These are phyloP conservation scores for Flaveria trinervia DNA, from an alignment of 129 eudicot species.

Conservation along the genomic window DNA sequence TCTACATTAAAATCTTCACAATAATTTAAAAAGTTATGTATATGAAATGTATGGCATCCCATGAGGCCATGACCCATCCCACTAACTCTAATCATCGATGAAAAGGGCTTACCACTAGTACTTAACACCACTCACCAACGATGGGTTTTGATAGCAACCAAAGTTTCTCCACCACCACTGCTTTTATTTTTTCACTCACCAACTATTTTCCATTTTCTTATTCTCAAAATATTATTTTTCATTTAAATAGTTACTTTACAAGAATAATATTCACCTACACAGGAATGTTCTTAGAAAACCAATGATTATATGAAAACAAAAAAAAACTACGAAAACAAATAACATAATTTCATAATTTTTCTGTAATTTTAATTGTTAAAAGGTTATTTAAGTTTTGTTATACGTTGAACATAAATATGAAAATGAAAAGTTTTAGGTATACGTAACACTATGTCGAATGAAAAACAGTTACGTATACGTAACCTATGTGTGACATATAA, in stretches of 20 bases:
- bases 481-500: no score
- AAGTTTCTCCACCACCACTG: conserved; percentile 44
- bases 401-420: no score
- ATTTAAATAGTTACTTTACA: conserved; percentile 18
- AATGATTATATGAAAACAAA: no score
- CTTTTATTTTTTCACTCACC: conserved; percentile 34
- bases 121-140: conserved; percentile 68
- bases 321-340: no score
- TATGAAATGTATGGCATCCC: conserved; percentile 30
- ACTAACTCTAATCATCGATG: conserved; percentile 27
- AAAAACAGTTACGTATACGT: no score
- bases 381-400: no score
- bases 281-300: no score
- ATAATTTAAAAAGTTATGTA: neutral
- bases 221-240: neutral
- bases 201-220: conserved; percentile 19
- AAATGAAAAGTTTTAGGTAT: no score
- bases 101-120: conserved; percentile 18
- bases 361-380: no score
- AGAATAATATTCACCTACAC: neutral
- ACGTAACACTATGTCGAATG: no score
- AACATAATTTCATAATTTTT: no score
- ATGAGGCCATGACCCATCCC: neutral
- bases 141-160: conserved; percentile 61
- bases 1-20: neutral